Conservation (phyloP, 176 grass and related monocot species). For the Melocanna baccifera region DNA sequence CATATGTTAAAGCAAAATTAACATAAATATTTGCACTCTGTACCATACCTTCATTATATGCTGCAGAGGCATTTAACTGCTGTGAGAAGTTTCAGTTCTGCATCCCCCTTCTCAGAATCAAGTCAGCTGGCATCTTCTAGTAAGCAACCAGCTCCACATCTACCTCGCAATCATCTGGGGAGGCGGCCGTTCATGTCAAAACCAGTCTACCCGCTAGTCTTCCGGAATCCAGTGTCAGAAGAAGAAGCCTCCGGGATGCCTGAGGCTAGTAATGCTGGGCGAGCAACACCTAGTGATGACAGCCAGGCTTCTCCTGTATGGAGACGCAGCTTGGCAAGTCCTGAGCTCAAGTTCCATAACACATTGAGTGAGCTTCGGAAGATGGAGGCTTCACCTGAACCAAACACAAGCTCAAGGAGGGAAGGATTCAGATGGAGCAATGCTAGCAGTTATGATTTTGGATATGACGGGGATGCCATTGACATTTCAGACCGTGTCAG, state of each 20-base stretch:
- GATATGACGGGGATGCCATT: conserved; percentile 75
- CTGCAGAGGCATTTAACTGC: conserved; percentile 70
- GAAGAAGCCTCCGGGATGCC: conserved; percentile 49
- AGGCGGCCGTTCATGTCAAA: conserved; percentile 94
- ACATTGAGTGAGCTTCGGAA: conserved; percentile 72
- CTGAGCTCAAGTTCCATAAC: conserved; percentile 73
- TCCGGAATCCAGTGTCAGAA: conserved; percentile 85
- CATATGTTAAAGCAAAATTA: conserved; percentile 10
- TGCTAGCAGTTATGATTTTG: conserved; percentile 85
- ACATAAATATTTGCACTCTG: not conserved
- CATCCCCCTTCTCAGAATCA: conserved; percentile 77
- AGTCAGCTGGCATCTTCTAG: conserved; percentile 64
- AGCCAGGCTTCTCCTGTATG: conserved; percentile 63
- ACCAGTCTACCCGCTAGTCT: conserved; percentile 85
- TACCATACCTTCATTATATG: conserved; percentile 35
- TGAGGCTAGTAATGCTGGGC: conserved; percentile 61
- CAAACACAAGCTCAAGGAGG: conserved; percentile 63
- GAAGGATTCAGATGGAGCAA: conserved; percentile 98
- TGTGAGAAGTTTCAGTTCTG: conserved; percentile 71
- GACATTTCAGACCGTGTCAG: conserved; percentile 74
- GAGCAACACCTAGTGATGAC: conserved; percentile 62
- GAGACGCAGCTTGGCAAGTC: conserved; percentile 54
- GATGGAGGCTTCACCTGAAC: conserved; percentile 73
- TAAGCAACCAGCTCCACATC: conserved; percentile 55
- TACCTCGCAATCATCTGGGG: conserved; percentile 60